Base-by-base conservation (phyloP, 306 rosid genomes). In the Casuarina cunninghamiana region DNA sequence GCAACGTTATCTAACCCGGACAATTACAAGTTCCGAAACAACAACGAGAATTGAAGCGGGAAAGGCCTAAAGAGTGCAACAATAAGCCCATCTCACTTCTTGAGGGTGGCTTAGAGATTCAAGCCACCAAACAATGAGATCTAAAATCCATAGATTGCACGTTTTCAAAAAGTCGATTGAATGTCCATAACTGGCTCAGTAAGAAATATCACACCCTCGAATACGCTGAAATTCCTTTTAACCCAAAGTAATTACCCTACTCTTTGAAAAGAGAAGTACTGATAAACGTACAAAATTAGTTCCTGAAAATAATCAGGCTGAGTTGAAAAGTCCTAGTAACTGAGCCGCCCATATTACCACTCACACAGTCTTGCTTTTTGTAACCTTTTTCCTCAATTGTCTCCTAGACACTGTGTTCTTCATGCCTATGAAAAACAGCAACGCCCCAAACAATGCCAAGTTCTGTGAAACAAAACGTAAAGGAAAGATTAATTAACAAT, bases 381-480 rank as follows among this genome's bases (percentile, higher is more conserved):
- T 82, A 68, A 82, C 79, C 78, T 81, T 88, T 82, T 78, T 88
- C 80, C 75, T 80, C 50, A 73, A 77, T 55, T 79, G 92, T 60
- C 86, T 80, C 87, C 86, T 84, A 2, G 89, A 92, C 43, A 77
- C 54, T 50, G 92, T 84, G 39, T 85, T 75, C 85, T 73, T 88
- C 95, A 90, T 88, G 72, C 87, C 89, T 13, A 88, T 71, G 80
- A 76, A 88, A 78, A 88, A 88, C 57, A 90, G 86, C 83, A 90
- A 74, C 5, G 95, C 95, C 58, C 95, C 95, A 61, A 90, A 84
- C 75, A 90, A 77, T 32, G 95, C 95, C 85, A 90, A 73, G 72
- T 83, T 85, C 95, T 90, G 88, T 81, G 80, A 58, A 75, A 74
- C 35, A 5, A 46, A 45, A 41, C 42, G 46, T 3, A 72, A n/a